Conservation (phyloP, 768 basidiomycete species). For the Artomyces pyxidatus region DNA sequence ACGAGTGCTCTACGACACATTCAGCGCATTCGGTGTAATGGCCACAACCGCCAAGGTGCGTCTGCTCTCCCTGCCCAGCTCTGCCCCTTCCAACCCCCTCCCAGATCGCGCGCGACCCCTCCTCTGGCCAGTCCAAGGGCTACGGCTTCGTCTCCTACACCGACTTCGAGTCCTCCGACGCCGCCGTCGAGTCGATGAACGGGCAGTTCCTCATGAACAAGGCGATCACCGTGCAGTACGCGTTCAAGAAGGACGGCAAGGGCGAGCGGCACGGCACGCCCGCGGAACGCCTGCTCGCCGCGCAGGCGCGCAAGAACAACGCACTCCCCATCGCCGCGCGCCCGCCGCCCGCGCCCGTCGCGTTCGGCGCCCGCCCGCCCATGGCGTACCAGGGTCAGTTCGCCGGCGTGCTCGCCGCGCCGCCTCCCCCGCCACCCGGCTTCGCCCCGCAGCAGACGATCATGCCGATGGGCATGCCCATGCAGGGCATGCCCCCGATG, state of each 20-base stretch:
- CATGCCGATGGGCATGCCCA: constrained; percentile 25
- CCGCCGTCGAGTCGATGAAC: constrained; percentile 95
- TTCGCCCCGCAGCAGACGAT: constrained; percentile 57
- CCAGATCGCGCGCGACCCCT: constrained; percentile 88
- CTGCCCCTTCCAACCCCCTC: background rate
- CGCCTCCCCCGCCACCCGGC: constrained; percentile 70
- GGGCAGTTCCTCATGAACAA: constrained; percentile 98
- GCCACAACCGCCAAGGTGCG: constrained; percentile 82
- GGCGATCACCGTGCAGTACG: constrained; percentile 93
- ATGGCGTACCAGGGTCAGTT: constrained; percentile 89
- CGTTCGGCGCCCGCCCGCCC: constrained; percentile 58
- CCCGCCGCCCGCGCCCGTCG: constrained; percentile 68
- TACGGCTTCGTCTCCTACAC: constrained; percentile 97
- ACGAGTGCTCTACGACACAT: constrained; percentile 86
- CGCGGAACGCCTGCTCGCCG: constrained; percentile 92
- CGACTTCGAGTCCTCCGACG: constrained; percentile 95
- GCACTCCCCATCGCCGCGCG: constrained; percentile 73
- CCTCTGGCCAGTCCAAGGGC: constrained; percentile 82
- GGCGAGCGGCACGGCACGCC: constrained; percentile 95
- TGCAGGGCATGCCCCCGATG: constrained; percentile 30
- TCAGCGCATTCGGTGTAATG: constrained; percentile 91
- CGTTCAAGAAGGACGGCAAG: constrained; percentile 99
- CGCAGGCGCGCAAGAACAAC: constrained; percentile 94
- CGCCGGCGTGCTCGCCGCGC: constrained; percentile 68
- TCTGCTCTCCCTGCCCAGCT: constrained; percentile 10